Evolutionary conservation across 176 grass and related monocot species (phyloP), one percentile per base, ranked within the genome.

Genomic region (Guadua angustifolia): DNA sequence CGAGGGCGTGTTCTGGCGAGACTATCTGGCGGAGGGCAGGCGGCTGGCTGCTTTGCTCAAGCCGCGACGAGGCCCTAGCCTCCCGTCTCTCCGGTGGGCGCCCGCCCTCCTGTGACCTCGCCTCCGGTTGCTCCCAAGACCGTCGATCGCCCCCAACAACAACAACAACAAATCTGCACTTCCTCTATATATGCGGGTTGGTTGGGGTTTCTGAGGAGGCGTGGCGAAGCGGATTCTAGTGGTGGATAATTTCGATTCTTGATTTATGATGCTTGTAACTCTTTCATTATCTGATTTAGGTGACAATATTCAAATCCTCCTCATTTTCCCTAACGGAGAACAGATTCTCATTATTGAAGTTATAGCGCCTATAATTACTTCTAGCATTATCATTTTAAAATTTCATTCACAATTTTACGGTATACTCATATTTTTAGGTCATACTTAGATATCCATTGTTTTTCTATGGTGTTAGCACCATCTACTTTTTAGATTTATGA

Each of bases 381-480:
- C 10, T 59, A 26, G 9, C 44, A 19, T 47, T 74, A 42, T 25
- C 25, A 14, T 58, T 87, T 21, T 51, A 29, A 24, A 15, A 58
- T 87, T 53, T 58, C 13, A 66, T 81, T 43, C 49, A 74, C 5
- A 57, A 5, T 18, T 56, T 53, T 81, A 6, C 10, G 49, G 8
- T 32, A 19, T 11, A 71, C 21, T 3, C 77, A 35, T 80, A 35
- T 58, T 81, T 81, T 44, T 44, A 44, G 26, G 9, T 61, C 25
- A 72, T 81, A 32, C 29, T 21, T 81, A 42, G 16, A 45, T 74
- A 80, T 16, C 22, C 58, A 43, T 46, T 74, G 33, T 74, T 57
- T 80, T 44, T 86, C 38, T 56, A 14, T 73, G 24, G 6, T 61
- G 0, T 44, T 46, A 60, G 38, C 38, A 71, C 38, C 39, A 5